Conservation (phyloP, 176 grass and related monocot genomes). For the Musa beccarii region DNA sequence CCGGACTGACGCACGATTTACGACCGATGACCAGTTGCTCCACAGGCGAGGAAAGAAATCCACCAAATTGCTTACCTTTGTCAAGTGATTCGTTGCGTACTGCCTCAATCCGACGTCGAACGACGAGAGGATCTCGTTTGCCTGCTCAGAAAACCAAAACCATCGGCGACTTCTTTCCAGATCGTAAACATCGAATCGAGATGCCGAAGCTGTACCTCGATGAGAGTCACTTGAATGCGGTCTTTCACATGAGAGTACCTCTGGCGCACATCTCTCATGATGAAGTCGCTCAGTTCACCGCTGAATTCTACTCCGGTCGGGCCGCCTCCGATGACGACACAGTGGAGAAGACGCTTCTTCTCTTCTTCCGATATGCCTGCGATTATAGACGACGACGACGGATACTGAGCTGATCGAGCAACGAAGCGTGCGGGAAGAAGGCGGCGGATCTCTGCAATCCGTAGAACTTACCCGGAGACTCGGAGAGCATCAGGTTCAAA, state of each 20-base stretch:
- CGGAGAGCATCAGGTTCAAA: conserved; percentile 86
- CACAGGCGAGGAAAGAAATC: not conserved
- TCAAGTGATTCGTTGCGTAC: conserved; percentile 73
- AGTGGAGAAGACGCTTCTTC: conserved; percentile 67
- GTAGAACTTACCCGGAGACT: conserved; percentile 52
- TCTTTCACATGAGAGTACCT: conserved; percentile 82
- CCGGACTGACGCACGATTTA: conserved; percentile 38
- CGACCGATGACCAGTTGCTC: no score
- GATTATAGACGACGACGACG: no score
- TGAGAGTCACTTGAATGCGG: conserved; percentile 82
- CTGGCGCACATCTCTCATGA: conserved; percentile 64
- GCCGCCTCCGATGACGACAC: conserved; percentile 79
- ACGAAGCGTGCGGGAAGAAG: not conserved
- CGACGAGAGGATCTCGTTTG: conserved; percentile 78
- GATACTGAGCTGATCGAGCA: no score
- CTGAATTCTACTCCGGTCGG: conserved; percentile 95
- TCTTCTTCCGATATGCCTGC: conserved; percentile 65
- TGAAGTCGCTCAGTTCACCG: conserved; percentile 93
- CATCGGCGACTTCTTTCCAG: no score
- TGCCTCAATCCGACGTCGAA: conserved; percentile 65
- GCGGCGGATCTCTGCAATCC: no score
- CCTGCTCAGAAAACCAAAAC: conserved; percentile 26
- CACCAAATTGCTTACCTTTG: conserved; percentile 32
- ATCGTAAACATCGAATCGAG: no score
- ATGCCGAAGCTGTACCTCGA: conserved; percentile 28